A percentile compares a stretch with the other conserved stretches of the same genome.
Evolutionary conservation across 108 stramenopile species (phyloP).

Genomic region (Aurantiochytrium sp.): DNA sequence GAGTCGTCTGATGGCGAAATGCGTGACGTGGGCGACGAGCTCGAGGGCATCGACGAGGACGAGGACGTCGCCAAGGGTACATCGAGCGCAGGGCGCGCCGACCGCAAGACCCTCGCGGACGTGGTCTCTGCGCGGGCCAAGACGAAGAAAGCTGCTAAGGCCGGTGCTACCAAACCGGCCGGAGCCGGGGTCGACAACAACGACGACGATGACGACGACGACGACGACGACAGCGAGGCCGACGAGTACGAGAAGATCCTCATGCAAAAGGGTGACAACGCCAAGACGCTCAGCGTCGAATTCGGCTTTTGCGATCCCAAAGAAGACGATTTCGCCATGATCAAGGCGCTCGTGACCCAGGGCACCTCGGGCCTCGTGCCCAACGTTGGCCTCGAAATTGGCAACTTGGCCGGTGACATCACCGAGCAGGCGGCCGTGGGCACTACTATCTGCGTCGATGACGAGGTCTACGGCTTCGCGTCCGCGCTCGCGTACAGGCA

Average conservation of each 20-base stretch:
- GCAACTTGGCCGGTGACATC: slow-evolving; percentile 3
- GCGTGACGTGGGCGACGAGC: background rate
- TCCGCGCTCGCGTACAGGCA: background rate
- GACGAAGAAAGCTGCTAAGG: too few species aligned
- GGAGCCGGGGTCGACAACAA: background rate
- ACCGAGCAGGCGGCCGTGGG: slow-evolving; percentile 15
- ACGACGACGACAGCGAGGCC: background rate
- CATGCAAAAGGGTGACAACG: background rate
- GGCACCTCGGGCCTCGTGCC: background rate
- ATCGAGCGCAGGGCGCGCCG: too few species aligned
- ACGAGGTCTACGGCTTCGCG: slow-evolving; percentile 31
- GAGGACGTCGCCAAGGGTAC: background rate
- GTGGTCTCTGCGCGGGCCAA: too few species aligned
- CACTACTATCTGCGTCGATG: slow-evolving; percentile 6
- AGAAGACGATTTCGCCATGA: background rate
- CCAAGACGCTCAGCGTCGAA: background rate
- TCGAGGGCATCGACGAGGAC: background rate
- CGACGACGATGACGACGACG: background rate
- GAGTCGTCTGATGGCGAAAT: slow-evolving; percentile 4
- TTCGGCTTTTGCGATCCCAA: slow-evolving; percentile 11
- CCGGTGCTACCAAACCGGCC: too few species aligned
- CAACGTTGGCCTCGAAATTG: background rate
- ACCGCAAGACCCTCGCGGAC: too few species aligned
- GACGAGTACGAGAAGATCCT: background rate
- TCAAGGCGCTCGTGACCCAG: background rate